Conservation (phyloP, 495 filamentous ascomycete genomes). For the Neurospora cerealis region DNA sequence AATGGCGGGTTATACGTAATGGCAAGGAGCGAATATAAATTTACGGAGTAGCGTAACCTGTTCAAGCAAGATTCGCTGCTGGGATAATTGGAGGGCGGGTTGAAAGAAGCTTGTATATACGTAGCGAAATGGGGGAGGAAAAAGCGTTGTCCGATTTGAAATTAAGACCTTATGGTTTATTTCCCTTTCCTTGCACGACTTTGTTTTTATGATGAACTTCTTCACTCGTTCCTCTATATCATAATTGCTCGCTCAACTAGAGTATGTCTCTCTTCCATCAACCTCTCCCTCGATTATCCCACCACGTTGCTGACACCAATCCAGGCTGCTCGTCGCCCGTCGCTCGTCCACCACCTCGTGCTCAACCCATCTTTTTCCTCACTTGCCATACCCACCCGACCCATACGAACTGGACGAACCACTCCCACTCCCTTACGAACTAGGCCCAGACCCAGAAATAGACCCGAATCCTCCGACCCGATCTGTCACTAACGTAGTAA, state of each 20-base stretch:
- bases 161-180: not conserved
- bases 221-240: no score
- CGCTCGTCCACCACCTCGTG: no score
- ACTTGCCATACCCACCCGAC: no score
- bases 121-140: not conserved
- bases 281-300: no score
- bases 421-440: not conserved
- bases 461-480: not conserved
- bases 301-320: no score
- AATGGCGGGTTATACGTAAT: not conserved
- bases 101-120: not conserved
- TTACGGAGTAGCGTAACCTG: not conserved
- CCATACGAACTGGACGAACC: no score
- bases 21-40: not conserved
- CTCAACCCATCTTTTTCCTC: no score
- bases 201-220: no score
- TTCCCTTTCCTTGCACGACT: not conserved
- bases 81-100: not conserved
- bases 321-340: no score
- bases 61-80: not conserved
- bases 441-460: not conserved
- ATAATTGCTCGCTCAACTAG: no score
- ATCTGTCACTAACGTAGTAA: not conserved
- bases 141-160: not conserved
- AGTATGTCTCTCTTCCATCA: no score